Base-by-base conservation (phyloP, 2,329 filamentous ascomycete genomes). In the Diaporthe ilicicola region DNA sequence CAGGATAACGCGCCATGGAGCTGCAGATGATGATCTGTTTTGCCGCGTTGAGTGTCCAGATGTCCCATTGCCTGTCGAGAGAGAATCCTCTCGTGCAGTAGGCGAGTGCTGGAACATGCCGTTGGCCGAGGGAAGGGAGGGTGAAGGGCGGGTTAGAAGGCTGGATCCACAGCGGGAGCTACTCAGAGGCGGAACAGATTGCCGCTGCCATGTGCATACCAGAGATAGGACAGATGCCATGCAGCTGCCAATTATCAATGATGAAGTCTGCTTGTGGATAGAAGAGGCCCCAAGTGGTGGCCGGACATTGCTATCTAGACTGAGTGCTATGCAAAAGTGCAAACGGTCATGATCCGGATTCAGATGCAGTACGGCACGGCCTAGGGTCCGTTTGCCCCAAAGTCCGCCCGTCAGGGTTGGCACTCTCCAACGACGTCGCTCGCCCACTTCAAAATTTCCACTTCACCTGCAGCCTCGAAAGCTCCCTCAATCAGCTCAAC, bases 391-490 rank as follows among this genome's bases (percentile, higher is more conserved):
- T 34, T 62, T 62, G 29, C 27, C 42, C 46, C 59, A 24, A n/a
- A 54, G 27, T 62, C 39, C 24, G 56, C 10, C 27, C 24, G 27
- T 39, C 67, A 39, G 22, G 70, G 67, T 22, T 70, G 53, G 70
- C 70, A 72, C 67, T 64, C 39, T 44, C 29, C 27, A 50, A 59
- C 53, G 7, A 55, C 67, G 51, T 66, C 54, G 44, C 56, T 34
- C 44, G 53, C 44, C 67, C 48, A 32, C 54, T 13, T 46, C 67
- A 72, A 70, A 72, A 67, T 67, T 72, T 62, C 70, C 67, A 59
- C 76, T 84, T 85, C 54, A 83, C 83, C 75, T 84, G 85, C 13
- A 85, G 83, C 73, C 84, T 82, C 17, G 84, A 84, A 42, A 66
- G 54, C 61, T 70, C 59, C 34, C 32, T 54, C 68, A 50, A 15